Evolutionary conservation across 225 moss, liverwort and hornwort genomes (phyloP).

Genomic region (Rhytidiadelphus loreus): DNA sequence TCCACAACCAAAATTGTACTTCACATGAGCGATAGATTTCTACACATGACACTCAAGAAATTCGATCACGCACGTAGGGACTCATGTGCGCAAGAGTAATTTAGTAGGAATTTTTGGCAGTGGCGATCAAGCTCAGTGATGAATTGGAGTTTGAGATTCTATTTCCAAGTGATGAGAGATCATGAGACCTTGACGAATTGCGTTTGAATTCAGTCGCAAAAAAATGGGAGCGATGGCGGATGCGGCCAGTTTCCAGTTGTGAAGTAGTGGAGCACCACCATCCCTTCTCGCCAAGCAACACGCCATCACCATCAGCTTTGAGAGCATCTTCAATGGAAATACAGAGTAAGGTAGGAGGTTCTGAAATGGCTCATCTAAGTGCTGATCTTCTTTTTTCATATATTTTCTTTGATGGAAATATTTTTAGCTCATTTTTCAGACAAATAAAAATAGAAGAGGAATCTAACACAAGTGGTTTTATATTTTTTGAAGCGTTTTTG

Average conservation of each 20-base stretch:
- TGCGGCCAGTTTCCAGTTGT: not conserved
- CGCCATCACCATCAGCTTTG: not conserved
- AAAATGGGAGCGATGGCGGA: not conserved
- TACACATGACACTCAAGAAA: too few species aligned
- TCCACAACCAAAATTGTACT: not conserved
- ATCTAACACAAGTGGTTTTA: too few species aligned
- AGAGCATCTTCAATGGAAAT: not conserved
- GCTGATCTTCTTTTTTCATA: too few species aligned
- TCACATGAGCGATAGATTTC: not conserved
- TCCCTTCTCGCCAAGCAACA: not conserved
- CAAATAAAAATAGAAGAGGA: too few species aligned
- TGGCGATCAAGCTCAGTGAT: not conserved
- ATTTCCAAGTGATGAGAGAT: not conserved
- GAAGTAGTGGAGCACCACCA: too few species aligned
- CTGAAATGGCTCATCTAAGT: too few species aligned
- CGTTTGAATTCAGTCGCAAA: too few species aligned
- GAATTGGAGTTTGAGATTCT: not conserved
- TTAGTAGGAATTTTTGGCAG: not conserved
- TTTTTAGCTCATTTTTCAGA: too few species aligned
- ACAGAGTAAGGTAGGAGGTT: too few species aligned
- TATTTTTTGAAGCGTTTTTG: too few species aligned
- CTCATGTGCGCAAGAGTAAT: too few species aligned
- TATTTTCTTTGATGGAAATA: too few species aligned
- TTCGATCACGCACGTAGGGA: not conserved
- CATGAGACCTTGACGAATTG: not conserved